Base-by-base conservation (phyloP, 495 filamentous ascomycete genomes). In the Echria macrotheca region DNA sequence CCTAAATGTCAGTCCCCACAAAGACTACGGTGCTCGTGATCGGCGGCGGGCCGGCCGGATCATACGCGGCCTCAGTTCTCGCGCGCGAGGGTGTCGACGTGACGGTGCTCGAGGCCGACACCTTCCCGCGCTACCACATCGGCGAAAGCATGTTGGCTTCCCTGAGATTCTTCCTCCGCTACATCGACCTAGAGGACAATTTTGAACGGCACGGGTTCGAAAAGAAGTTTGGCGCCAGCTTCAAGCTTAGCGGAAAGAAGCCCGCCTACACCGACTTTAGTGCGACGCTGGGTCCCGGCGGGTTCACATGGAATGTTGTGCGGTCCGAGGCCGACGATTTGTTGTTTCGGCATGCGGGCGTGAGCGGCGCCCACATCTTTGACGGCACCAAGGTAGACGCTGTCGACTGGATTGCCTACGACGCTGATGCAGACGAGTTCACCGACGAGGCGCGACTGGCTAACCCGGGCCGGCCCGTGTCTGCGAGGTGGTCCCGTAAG, bases 61-160 rank as follows among this genome's bases (percentile, higher is more conserved):
- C 74, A 0, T 76, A 73, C 29, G 44, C 70, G 3, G 68, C 74
- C 6, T 43, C 68, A 0, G 72, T 47, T 0, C 49, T 77, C 6
- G 71, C 71, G 0, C 67, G 73, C 2, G 73, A 77, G 52, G 69
- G 67, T 11, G 39, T 76, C 43, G 62, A 68, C 38, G 52, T 52
- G 7, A 67, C 74, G 22, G 23, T 75, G 4, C 52, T 76, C 26
- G 74, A 78, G 53, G 66, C 68, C 2, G 73, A 76, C 9, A 57
- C 57, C 6, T 73, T 75, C 24, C 74, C 74, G 10, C 55, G 70
- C 50, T 75, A 75, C 40, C 69, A 75, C 49, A 54, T 73, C 48
- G 67, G 74, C 35, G 73, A 80, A 55, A 74, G 69, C 48, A 69
- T 77, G 67, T 58, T 79, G 9, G 54, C 75, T 0, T 80, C 75